Evolutionary conservation across 2,329 filamentous ascomycete genomes (phyloP).

Genomic region (Penicillium sp.): DNA sequence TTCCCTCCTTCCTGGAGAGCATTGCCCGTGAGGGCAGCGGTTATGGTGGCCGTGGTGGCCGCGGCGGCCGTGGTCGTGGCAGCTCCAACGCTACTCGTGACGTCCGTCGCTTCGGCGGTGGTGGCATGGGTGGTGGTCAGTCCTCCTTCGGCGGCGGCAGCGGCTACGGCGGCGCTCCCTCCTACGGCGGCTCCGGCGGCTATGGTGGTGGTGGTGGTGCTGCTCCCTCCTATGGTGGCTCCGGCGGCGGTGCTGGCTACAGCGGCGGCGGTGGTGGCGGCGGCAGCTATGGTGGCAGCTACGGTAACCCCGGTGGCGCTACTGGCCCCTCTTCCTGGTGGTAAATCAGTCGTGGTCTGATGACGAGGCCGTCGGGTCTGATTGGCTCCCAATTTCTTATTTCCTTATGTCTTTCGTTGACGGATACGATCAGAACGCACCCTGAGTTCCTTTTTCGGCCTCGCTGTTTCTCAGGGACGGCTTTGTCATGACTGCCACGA

Average conservation of each 20-base stretch:
- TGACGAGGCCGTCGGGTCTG: conserved; percentile 49
- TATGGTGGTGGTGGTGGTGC: conserved; percentile 35
- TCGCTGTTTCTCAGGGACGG: conserved; percentile 44
- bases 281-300: conserved; percentile 36
- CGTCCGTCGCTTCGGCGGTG: conserved; percentile 74
- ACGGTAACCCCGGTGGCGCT: conserved; percentile 57
- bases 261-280: conserved; percentile 26
- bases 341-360: conserved; percentile 53
- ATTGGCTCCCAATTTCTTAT: conserved; percentile 44
- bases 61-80: conserved; percentile 72
- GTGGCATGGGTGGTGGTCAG: conserved; percentile 45
- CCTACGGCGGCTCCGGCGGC: conserved; percentile 43
- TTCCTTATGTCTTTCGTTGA: conserved; percentile 42
- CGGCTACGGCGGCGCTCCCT: conserved; percentile 37
- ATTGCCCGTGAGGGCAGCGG: conserved; percentile 91
- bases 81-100: conserved; percentile 74
- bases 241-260: conserved; percentile 39
- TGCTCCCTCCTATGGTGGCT: conserved; percentile 34
- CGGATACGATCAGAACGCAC: conserved; percentile 50
- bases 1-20: conserved; percentile 92
- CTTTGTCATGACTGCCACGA: conserved; percentile 56
- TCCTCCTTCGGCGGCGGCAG: conserved; percentile 9
- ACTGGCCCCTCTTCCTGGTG: conserved; percentile 60
- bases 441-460: conserved; percentile 37
- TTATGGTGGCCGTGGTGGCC: conserved; percentile 76